Evolutionary conservation across 148 eudicot species (phyloP), one percentile per base, ranked within the genome.

Genomic region (Selenicereus undatus): DNA sequence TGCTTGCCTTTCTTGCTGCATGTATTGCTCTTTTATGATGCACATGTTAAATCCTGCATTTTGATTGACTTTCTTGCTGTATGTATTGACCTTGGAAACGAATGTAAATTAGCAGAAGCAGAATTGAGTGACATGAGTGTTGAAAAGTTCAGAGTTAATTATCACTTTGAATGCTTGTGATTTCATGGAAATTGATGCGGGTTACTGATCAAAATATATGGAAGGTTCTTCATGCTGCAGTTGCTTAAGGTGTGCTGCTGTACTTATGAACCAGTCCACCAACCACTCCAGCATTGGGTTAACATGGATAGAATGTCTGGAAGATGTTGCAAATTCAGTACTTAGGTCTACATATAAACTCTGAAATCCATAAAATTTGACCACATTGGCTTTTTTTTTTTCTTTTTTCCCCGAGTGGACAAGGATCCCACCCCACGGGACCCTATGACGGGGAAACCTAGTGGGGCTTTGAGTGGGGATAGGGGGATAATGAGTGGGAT

Each of bases 21-120:
- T n/a, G n/a, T n/a, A n/a, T n/a, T n/a, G n/a, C n/a, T n/a, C n/a
- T n/a, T n/a, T n/a, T n/a, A n/a, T 48, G 12, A 48, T 10, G 14
- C 52, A 48, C 10, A 11, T 11, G 0, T n/a, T 14, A 26, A 42
- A 42, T 80, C 75, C 71, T 24, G 39, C 58, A 69, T 78, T 87
- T 58, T 58, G 76, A 32, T 14, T 35, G 76, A 24, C 43, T 3
- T 45, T 50, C 35, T 7, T 9, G 35, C 35, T 71, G 54, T 20
- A 22, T 56, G 52, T 10, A 48, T 48, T 48, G 13, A 12, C 52
- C 24, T 56, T 64, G 35, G 66, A 27, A 43, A 77, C 8, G 45
- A 35, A 71, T 2, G 48, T 20, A 72, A 45, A 22, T 64, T 27
- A 42, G 18, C 3, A 35, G 20, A 12, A 43, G 39, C 48, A 62